Percentiles rank a stretch among this genome's conserved stretches.
Evolutionary conservation across 306 rosid genomes (phyloP).

Genomic region (Sphenostylis stenocarpa): DNA sequence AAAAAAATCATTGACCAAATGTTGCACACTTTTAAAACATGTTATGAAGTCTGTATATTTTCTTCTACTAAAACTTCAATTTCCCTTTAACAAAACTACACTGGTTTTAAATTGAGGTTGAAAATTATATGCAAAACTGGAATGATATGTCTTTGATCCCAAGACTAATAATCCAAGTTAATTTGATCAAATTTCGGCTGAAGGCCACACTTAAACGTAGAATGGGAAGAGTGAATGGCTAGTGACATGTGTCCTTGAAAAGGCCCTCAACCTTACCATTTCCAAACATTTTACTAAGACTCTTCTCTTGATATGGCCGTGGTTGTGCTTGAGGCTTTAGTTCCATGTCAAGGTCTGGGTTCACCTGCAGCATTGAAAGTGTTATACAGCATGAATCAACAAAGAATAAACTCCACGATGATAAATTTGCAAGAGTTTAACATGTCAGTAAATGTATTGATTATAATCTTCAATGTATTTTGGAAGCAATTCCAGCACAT

Average conservation of each 20-base stretch:
- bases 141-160: neutral
- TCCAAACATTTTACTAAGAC: constrained; percentile 99
- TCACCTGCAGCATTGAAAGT: constrained; percentile 60
- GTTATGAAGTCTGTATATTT: neutral
- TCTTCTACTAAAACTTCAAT: constrained; percentile 10
- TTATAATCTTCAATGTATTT: constrained; percentile 19
- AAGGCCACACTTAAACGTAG: constrained; percentile 6
- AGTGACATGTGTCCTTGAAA: constrained; percentile 17
- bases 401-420: constrained; percentile 16
- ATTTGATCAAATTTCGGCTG: neutral
- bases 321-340: constrained; percentile 98
- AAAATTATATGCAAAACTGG: constrained; percentile 14
- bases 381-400: constrained; percentile 3
- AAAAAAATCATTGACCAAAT: constrained; percentile 10
- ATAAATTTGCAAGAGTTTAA: constrained; percentile 16
- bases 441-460: neutral
- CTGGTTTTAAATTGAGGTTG: neutral
- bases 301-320: constrained; percentile 97
- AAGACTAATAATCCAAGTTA: neutral
- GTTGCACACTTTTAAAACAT: constrained; percentile 12
- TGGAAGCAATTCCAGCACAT: neutral
- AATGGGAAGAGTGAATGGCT: constrained; percentile 18
- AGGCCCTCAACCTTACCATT: constrained; percentile 58
- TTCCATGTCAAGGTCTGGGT: constrained; percentile 95
- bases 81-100: neutral